phyloP scores from a whole-genome alignment of 805 yeast species.

The Ogataea henricii region DNA sequence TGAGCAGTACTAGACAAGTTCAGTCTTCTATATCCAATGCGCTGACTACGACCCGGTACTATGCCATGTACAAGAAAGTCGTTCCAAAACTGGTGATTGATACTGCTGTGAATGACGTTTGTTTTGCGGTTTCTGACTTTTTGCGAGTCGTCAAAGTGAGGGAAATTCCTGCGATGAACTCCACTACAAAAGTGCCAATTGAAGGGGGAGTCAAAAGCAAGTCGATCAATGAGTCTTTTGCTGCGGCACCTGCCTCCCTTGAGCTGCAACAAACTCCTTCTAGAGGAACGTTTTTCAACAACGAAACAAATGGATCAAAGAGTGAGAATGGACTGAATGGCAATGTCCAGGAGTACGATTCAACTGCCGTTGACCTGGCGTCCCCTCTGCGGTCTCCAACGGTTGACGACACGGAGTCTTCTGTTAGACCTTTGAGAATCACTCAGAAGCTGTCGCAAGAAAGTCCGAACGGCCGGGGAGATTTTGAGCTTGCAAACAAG shows the following conservation, averaged over 20 bases:
- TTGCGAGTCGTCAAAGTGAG: conserved; percentile 53
- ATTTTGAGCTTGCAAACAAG: conserved; percentile 14
- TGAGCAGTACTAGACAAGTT: conserved; percentile 47
- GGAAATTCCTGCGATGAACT: neutral
- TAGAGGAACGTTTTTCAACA: neutral
- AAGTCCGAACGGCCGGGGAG: conserved; percentile 22
- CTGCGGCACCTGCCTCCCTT: neutral
- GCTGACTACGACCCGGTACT: conserved; percentile 76
- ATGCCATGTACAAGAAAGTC: conserved; percentile 59
- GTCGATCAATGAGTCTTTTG: neutral
- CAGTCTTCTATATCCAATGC: conserved; percentile 72
- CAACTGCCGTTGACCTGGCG: conserved; percentile 1
- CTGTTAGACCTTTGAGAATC: conserved; percentile 70
- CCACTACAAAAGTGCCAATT: neutral
- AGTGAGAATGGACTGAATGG: neutral
- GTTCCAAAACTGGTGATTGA: conserved; percentile 73
- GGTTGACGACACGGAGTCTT: conserved; percentile 35
- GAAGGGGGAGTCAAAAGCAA: neutral
- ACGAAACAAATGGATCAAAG: neutral
- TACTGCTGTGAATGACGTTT: conserved; percentile 73
- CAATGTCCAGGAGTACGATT: conserved; percentile 10
- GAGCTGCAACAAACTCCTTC: neutral
- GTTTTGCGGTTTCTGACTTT: conserved; percentile 64
- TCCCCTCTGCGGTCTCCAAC: conserved; percentile 18
- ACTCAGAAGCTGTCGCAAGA: conserved; percentile 50